Base-by-base conservation (phyloP, 2,329 filamentous ascomycete species). In the Ophiostoma australiae region DNA sequence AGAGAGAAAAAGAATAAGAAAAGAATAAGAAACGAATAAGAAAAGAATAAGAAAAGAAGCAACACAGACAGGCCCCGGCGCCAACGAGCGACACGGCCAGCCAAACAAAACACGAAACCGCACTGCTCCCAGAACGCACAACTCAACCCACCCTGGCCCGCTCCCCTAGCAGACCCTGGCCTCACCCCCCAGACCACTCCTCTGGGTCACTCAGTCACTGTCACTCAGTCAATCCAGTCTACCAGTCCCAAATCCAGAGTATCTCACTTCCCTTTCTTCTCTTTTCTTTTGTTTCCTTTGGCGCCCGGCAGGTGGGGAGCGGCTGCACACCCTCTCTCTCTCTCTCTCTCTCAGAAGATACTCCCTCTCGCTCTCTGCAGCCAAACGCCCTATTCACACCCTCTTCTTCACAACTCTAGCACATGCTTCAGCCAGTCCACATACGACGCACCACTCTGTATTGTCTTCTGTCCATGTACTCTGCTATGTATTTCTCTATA, bases 31-130 rank as follows among this genome's bases (percentile, higher is more conserved):
- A 20, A 31, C 15, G 58, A 23, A 31, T 5, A 48, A 39, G 37
- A 39, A 3, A 39, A n/a, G 15, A 65, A 20, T 27, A 15, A 41
- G 15, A 41, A 15, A 41, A 41, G 27, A 58, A 58, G 8, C 10
- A 67, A 71, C 31, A 23, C 55, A 44, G 35, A 27, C 63, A 67
- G 35, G 63, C 63, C 20, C 20, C 69, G 65, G 71, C 68, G 69
- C 55, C 71, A 70, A 72, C n/a, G n/a, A 67, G 65, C 55, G 44
- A 48, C 27, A 52, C 15, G 52, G 52, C 58, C 71, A 72, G 69
- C 71, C 71, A 72, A 72, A 72, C 69, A 71, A 67, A 70, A 61
- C 23, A 13, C 67, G 65, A 63, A 69, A 66, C 65, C 63, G 44
- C 69, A 6, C 15, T 27, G 52, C 69, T 33, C 23, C 66, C 65